Conservation (phyloP, 163 green algal species). For the Coccomyxa subellipsoidea region DNA sequence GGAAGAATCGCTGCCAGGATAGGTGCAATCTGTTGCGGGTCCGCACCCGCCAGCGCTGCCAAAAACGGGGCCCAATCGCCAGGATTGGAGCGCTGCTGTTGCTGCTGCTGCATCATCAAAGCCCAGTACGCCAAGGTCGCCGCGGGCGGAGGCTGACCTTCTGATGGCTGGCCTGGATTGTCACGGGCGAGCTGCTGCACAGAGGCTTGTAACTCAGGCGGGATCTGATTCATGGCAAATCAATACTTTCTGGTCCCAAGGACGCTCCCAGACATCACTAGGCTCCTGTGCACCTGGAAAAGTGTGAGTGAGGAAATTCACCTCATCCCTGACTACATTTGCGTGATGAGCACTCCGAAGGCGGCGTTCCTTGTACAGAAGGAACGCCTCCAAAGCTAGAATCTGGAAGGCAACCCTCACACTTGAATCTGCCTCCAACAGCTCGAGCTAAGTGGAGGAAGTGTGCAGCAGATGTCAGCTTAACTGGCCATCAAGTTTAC, state of each 20-base stretch:
- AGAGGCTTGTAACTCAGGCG: neutral
- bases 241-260: neutral
- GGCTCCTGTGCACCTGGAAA: too few relatives aligned
- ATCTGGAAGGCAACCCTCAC: too few relatives aligned
- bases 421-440: too few relatives aligned
- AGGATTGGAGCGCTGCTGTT: slow-evolving; percentile 5
- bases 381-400: too few relatives aligned
- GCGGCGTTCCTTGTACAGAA: neutral
- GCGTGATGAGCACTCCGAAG: neutral
- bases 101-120: slow-evolving; percentile 8
- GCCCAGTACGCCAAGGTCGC: neutral
- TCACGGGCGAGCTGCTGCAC: neutral
- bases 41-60: neutral
- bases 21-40: neutral
- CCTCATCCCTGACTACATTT: neutral
- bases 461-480: too few relatives aligned
- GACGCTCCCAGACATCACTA: too few relatives aligned
- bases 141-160: neutral
- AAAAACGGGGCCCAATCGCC: neutral
- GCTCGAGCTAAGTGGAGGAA: too few relatives aligned
- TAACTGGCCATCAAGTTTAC: too few relatives aligned
- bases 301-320: too few relatives aligned
- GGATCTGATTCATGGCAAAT: neutral
- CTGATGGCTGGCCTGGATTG: neutral
- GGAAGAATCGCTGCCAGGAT: neutral